phyloP scores from a whole-genome alignment of 805 yeast species.

The Barnettozyma salicaria region DNA sequence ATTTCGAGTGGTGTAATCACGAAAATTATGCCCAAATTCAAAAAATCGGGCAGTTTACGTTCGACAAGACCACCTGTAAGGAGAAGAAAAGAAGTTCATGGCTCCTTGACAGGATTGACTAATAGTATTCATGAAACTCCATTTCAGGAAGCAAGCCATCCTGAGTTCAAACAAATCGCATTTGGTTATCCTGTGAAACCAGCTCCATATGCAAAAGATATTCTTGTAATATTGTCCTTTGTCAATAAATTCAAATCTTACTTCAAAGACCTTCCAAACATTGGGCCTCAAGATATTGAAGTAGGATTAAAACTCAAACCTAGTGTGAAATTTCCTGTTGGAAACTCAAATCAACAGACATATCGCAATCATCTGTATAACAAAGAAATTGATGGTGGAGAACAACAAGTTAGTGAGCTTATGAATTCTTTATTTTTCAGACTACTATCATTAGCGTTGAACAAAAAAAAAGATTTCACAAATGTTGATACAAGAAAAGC shows the following conservation, averaged over 20 bases:
- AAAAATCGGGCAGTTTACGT: neutral
- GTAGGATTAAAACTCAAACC: slow-evolving; percentile 18
- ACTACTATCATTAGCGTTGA: slow-evolving; percentile 16
- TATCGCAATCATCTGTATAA: neutral
- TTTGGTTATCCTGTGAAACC: slow-evolving; percentile 24
- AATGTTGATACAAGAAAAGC: slow-evolving; percentile 12
- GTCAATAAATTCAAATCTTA: slow-evolving; percentile 17
- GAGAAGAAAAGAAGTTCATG: slow-evolving; percentile 21
- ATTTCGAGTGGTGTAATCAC: slow-evolving; percentile 22
- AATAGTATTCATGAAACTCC: slow-evolving; percentile 17
- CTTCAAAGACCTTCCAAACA: slow-evolving; percentile 16
- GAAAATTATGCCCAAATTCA: neutral
- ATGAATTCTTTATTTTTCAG: slow-evolving; percentile 16
- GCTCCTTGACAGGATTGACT: slow-evolving; percentile 18
- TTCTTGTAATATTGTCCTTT: slow-evolving; percentile 19
- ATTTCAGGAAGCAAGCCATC: neutral
- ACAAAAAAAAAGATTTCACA: slow-evolving; percentile 14
- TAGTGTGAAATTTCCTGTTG: slow-evolving; percentile 11
- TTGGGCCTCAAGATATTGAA: slow-evolving; percentile 26
- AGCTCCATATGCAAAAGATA: slow-evolving; percentile 22
- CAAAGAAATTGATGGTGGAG: slow-evolving; percentile 1
- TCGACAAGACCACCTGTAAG: neutral
- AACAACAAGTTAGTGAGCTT: slow-evolving; percentile 12
- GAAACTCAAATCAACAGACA: slow-evolving; percentile 14
- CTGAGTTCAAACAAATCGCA: slow-evolving; percentile 17